A percentile compares a stretch with the other conserved stretches of the same genome.
phyloP scores from a whole-genome alignment of 805 yeast species.

The Wickerhamomyces sydowiorum region DNA sequence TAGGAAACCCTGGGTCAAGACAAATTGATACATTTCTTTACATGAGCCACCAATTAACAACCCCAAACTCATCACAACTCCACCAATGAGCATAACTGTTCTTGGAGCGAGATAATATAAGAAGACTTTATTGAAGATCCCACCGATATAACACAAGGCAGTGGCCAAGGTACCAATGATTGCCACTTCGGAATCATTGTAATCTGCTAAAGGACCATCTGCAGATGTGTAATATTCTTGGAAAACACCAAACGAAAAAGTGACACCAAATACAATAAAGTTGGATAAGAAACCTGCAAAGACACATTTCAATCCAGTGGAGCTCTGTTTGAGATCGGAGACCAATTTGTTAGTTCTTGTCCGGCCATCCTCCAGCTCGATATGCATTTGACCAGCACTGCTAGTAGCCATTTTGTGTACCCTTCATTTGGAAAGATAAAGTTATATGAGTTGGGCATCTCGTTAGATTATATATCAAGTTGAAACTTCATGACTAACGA shows the following conservation, averaged over 20 bases:
- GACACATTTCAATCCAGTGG: not conserved
- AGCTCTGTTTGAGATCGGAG: slow-evolving; percentile 29
- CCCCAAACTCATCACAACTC: slow-evolving; percentile 23
- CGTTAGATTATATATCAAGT: too few species aligned
- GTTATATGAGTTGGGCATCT: too few species aligned
- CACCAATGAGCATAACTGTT: slow-evolving; percentile 25
- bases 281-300: slow-evolving; percentile 21
- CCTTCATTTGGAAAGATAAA: too few species aligned
- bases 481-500: too few species aligned
- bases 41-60: slow-evolving; percentile 24
- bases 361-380: too few species aligned
- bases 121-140: slow-evolving; percentile 23
- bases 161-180: slow-evolving; percentile 29
- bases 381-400: too few species aligned
- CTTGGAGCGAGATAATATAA: slow-evolving; percentile 15
- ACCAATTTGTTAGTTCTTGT: too few species aligned
- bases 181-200: slow-evolving; percentile 23
- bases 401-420: too few species aligned
- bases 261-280: slow-evolving; percentile 31
- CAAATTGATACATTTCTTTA: slow-evolving; percentile 21
- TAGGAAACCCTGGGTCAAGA: slow-evolving; percentile 28
- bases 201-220: slow-evolving; percentile 24
- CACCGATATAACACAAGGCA: slow-evolving; percentile 25
- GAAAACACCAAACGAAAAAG: slow-evolving; percentile 32
- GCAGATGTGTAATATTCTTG: slow-evolving; percentile 28